Percentiles rank a stretch among this genome's conserved stretches.
Evolutionary conservation across 164 flowering plant genomes (phyloP).

Genomic region (Umbellularia californica): DNA sequence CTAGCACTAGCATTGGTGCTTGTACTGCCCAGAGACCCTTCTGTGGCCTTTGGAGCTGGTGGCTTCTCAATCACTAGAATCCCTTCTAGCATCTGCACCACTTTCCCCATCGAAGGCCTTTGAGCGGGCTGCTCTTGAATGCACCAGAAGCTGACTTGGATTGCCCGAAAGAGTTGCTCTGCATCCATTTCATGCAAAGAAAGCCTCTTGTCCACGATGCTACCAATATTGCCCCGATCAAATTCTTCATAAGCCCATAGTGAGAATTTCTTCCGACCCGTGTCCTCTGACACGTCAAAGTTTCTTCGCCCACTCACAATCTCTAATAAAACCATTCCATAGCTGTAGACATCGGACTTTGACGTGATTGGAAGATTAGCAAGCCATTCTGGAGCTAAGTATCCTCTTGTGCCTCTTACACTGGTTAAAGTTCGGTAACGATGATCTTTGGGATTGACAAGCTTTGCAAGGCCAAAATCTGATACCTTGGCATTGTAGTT

Average conservation of each 20-base stretch:
- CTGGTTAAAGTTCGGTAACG: constrained; percentile 56
- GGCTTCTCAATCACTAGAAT: constrained; percentile 25
- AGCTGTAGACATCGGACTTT: constrained; percentile 77
- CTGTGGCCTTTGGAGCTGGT: constrained; percentile 28
- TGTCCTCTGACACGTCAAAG: constrained; percentile 59
- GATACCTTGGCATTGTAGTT: constrained; percentile 66
- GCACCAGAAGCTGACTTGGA: constrained; percentile 39
- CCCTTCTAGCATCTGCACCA: constrained; percentile 41
- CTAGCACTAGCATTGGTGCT: constrained; percentile 21
- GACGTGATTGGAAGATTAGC: constrained; percentile 81
- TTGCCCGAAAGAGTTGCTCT: constrained; percentile 22
- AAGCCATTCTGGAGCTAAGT: constrained; percentile 86
- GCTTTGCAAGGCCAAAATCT: constrained; percentile 79
- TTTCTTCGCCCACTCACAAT: constrained; percentile 74
- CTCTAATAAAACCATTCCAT: constrained; percentile 82
- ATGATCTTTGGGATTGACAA: constrained; percentile 58
- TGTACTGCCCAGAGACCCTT: constrained; percentile 18
- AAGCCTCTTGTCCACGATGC: constrained; percentile 28
- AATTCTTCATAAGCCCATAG: constrained; percentile 79
- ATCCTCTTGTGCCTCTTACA: constrained; percentile 76
- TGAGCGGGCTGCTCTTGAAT: constrained; percentile 39
- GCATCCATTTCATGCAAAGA: constrained; percentile 22
- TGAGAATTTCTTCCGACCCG: constrained; percentile 54
- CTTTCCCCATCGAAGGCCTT: constrained; percentile 37
- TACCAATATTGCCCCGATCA: constrained; percentile 49